Base-by-base conservation (phyloP, 495 filamentous ascomycete species). In the Aspergillus heteromorphus region DNA sequence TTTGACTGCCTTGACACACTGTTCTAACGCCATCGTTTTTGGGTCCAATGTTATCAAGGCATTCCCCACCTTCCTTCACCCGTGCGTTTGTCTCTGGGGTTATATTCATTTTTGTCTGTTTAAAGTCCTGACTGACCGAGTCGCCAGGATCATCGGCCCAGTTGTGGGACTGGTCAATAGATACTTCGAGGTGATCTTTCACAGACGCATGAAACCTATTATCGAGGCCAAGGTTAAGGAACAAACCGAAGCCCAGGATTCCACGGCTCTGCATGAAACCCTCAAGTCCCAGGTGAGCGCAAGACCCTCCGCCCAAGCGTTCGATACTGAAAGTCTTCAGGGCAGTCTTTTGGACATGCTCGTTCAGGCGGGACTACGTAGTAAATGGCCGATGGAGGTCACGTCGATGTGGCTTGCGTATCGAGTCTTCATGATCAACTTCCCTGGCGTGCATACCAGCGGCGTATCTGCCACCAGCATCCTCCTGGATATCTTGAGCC, bases 371-470 rank as follows among this genome's bases (percentile, higher is more conserved):
- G 54, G 54, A 8, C 48, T 56, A 8, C 54, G 54, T 14, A 56
- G 54, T 40, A 56, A 56, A 13, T 56, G 54, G 54, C 48, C 54
- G 7, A 49, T 56, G 6, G 54, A 56, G 27, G 18, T 38, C 18
- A 49, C 49, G 0, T 43, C 54, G 0, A 56, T 56, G 54, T 56
- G 54, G 54, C 40, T 56, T 17, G 54, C 54, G 1, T 56, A 56
- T 34, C 9, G 54, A 13, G 49, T 56, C 45, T 56, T 56, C 40
- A 56, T 56, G 54, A 51, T 56, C 40, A 56, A 56, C 48, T 56
- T 56, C 29, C 54, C 54, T 23, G 54, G 54, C 11, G 54, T 56
- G 10, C 54, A 56, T 18, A 56, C 54, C 1, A 56, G 47, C 19
- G 54, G 47, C n/a, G 49, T 56, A n/a, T 56, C 54, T 13, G 48